These are phyloP conservation scores for Mallotus repandus DNA, from an alignment of 441 rosid species.

Conservation along the genomic window DNA sequence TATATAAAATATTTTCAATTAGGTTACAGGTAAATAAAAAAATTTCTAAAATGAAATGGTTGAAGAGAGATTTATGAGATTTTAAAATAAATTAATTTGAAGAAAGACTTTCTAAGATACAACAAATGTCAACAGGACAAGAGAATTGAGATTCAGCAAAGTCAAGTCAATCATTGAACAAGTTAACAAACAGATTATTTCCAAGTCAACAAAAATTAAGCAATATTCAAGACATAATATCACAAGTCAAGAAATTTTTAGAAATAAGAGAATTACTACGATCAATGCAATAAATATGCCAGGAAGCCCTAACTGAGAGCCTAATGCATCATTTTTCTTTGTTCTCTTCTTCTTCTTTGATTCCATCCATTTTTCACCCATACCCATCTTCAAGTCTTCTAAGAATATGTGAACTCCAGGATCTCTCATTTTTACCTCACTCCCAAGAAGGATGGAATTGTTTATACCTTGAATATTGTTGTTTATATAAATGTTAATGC, in stretches of 20 bases:
- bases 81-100: too few species aligned
- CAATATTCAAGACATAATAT: not conserved
- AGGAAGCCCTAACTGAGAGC: conserved; percentile 24
- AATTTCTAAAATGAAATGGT: too few species aligned
- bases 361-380: conserved; percentile 8
- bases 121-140: not conserved
- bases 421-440: conserved; percentile 54
- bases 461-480: conserved; percentile 66
- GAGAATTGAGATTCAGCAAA: not conserved
- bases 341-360: conserved; percentile 9
- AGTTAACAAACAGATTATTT: not conserved
- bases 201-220: not conserved
- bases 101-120: too few species aligned
- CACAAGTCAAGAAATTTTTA: not conserved
- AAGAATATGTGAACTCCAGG: conserved; percentile 61
- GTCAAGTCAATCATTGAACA: not conserved
- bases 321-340: not conserved
- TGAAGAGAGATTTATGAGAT: too few species aligned
- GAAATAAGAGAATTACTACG: conserved; percentile 5
- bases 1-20: too few species aligned
- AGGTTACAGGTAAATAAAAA: too few species aligned
- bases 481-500: conserved; percentile 74
- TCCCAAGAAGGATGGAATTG: conserved; percentile 52
- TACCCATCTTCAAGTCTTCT: conserved; percentile 36
- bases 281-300: conserved; percentile 29